Evolutionary conservation across 331 rosid species (phyloP), one percentile per base, ranked within the genome.

Genomic region (Cydonia oblonga): DNA sequence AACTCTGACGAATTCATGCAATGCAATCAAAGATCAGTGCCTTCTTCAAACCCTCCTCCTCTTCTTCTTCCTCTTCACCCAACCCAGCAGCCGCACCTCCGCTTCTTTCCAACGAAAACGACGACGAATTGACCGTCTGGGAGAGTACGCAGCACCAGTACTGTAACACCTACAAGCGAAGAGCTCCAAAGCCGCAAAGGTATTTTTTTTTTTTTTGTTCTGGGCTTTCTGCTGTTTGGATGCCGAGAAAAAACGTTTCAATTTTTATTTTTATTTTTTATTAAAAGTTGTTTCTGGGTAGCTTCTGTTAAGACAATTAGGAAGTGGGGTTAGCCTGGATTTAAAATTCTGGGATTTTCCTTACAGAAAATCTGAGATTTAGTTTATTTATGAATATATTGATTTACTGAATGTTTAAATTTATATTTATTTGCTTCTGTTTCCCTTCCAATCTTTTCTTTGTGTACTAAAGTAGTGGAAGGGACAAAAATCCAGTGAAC

Each of bases 1-100:
- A 70, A 19, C 3, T 32, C 29, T 66, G 2, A 26, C 58, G 12
- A 24, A 38, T n/a, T 63, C 54, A 72, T 87, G 88, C 96, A 69
- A 85, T 90, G 96, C 98, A 88, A 66, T 80, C 92, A 53, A 92
- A 83, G 79, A 92, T 92, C 84, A 83, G 74, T 22, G 20, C 84
- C 59, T 88, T 90, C 90, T 92, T 86, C 87, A 86, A 80, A 80
- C 58, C 49, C 49, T 35, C 76, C 38, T 76, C 90, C 42, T 76
- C 90, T 30, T 26, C 75, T 46, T 73, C 81, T 42, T 77, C 81
- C 8, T 16, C 80, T 18, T 49, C 70, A 19, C 49, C 75, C 24
- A 44, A 44, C 64, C 78, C 81, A 26, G 15, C 73, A 16, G 77
- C 75, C 75, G 73, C 73, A 26, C 42, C 46, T 59, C 75, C 66